A percentile compares a stretch with the other conserved stretches of the same genome.
Evolutionary conservation across 176 grass and related monocot genomes (phyloP).

Genomic region (Phoenix dactylifera): DNA sequence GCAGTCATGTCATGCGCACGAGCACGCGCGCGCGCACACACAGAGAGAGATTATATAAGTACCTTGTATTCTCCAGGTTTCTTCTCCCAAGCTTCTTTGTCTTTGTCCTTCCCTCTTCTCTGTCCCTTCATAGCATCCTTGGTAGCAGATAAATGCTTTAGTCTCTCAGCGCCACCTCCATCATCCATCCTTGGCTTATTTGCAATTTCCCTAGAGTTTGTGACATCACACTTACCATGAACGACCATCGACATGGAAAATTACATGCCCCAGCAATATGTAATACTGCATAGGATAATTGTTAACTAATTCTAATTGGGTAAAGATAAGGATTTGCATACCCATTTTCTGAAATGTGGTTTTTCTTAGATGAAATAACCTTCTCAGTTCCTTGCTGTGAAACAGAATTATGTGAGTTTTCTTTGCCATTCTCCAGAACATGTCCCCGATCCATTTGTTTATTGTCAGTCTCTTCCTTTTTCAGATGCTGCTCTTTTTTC

Average conservation of each 20-base stretch:
- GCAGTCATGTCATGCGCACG: no score
- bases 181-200: slow-evolving; percentile 2
- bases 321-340: not conserved
- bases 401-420: not conserved
- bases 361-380: slow-evolving; percentile 5
- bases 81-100: slow-evolving; percentile 17
- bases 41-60: slow-evolving; percentile 21
- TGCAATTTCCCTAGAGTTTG: no score
- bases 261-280: no score
- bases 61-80: slow-evolving; percentile 6
- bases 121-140: slow-evolving; percentile 21
- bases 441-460: slow-evolving; percentile 26
- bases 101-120: slow-evolving; percentile 21
- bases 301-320: no score
- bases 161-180: not conserved
- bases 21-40: no score
- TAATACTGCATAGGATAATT: no score
- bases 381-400: not conserved
- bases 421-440: slow-evolving; percentile 17
- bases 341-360: slow-evolving; percentile 8
- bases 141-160: not conserved
- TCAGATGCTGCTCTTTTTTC: slow-evolving; percentile 32
- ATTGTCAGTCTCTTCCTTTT: slow-evolving; percentile 29
- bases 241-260: no score
- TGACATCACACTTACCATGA: no score